A percentile compares a stretch with the other conserved stretches of the same genome.
These are phyloP conservation scores for Mycena venus DNA, from an alignment of 768 basidiomycete genomes.

Conservation along the genomic window DNA sequence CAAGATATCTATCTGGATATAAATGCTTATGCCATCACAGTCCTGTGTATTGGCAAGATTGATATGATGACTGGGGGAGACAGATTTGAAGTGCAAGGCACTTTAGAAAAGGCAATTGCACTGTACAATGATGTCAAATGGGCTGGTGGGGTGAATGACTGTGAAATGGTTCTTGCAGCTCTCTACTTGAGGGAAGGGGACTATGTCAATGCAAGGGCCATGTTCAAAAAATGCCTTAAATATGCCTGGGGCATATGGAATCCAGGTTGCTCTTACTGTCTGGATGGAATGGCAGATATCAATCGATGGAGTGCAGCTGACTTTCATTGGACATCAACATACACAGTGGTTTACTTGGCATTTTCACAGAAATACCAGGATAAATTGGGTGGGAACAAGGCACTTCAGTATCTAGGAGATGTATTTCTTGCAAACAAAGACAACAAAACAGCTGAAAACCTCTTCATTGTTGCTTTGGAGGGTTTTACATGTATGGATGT, in stretches of 20 bases:
- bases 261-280: not conserved
- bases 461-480: not conserved
- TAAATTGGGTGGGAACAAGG: not conserved
- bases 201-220: not conserved
- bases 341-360: not conserved
- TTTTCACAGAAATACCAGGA: not conserved
- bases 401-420: too few species aligned
- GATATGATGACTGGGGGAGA: not conserved
- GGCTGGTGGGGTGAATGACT: not conserved
- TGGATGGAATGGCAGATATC: not conserved
- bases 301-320: not conserved
- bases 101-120: not conserved
- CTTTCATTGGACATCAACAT: not conserved
- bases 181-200: too few species aligned
- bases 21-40: not conserved
- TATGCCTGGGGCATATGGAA: not conserved
- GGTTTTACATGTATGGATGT: conserved; percentile 1
- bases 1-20: not conserved
- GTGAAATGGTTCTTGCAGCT: not conserved
- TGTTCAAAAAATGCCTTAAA: not conserved
- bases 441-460: not conserved
- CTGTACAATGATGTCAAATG: not conserved
- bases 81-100: not conserved
- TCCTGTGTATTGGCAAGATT: not conserved
- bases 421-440: not conserved